phyloP scores from a whole-genome alignment of 78 protist genomes.

The Protostelium mycophagum region DNA sequence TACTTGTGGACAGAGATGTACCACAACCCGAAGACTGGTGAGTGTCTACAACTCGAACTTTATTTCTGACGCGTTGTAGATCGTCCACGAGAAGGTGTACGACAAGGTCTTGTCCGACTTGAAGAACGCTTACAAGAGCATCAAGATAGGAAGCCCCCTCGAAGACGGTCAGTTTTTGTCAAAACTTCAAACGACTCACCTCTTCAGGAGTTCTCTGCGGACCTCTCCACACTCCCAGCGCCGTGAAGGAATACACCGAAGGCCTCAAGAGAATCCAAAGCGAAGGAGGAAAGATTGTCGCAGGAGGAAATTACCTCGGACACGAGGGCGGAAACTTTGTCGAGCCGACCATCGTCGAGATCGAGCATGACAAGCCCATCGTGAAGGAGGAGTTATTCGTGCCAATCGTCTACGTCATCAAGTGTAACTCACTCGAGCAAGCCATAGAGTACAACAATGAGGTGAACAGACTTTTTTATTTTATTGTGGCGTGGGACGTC shows the following conservation, averaged over 20 bases:
- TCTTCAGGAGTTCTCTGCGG: constrained; percentile 56
- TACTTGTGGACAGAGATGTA: constrained; percentile 92
- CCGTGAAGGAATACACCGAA: constrained; percentile 73
- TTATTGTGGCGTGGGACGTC: too few relatives aligned
- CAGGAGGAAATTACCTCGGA: constrained; percentile 76
- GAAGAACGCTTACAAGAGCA: constrained; percentile 54
- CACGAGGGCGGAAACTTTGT: constrained; percentile 75
- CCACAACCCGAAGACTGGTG: constrained; percentile 71
- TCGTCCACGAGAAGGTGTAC: constrained; percentile 77
- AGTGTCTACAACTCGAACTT: neutral
- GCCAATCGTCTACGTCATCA: constrained; percentile 82
- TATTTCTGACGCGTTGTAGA: neutral
- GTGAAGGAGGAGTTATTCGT: constrained; percentile 59
- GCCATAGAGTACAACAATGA: constrained; percentile 78
- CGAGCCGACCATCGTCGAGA: constrained; percentile 80
- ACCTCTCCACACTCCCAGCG: constrained; percentile 76
- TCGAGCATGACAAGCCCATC: constrained; percentile 50
- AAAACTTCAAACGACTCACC: neutral
- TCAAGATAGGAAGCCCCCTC: constrained; percentile 75
- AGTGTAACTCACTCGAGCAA: constrained; percentile 69
- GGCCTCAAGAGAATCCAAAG: constrained; percentile 65
- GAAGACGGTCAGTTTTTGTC: constrained; percentile 22
- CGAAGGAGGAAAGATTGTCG: constrained; percentile 77
- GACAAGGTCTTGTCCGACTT: constrained; percentile 68
- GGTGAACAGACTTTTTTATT: too few relatives aligned